phyloP scores from a whole-genome alignment of 345 rosid genomes.

The Brassica rapa region DNA sequence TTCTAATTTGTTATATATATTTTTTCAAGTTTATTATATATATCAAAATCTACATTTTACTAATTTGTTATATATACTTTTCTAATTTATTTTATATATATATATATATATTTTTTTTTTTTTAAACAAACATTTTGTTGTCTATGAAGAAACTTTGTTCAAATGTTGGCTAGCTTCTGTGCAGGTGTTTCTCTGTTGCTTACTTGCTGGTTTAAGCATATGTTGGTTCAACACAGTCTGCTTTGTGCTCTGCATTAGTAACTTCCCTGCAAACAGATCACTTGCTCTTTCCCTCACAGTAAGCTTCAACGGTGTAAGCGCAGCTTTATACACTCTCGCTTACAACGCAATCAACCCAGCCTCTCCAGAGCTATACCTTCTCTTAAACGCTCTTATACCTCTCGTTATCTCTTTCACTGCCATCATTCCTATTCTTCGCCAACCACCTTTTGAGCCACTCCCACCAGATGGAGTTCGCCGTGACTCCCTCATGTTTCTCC shows the following conservation, averaged over 20 bases:
- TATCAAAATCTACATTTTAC: too few species aligned
- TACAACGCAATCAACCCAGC: conserved; percentile 65
- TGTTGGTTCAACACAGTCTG: conserved; percentile 86
- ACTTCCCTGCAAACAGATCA: conserved; percentile 52
- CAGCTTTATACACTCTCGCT: conserved; percentile 82
- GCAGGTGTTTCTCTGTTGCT: too few species aligned
- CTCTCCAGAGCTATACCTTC: conserved; percentile 61
- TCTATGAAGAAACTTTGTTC: too few species aligned
- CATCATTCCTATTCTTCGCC: conserved; percentile 77
- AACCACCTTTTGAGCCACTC: conserved; percentile 16
- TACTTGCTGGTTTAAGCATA: conserved; percentile 45
- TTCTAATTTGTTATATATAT: conserved; percentile 1
- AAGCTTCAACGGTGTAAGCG: conserved; percentile 91
- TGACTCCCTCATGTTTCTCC: conserved; percentile 69
- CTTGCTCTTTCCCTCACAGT: conserved; percentile 88
- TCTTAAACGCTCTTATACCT: conserved; percentile 76
- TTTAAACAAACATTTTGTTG: too few species aligned
- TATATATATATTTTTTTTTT: too few species aligned
- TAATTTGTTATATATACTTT: too few species aligned
- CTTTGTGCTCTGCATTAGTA: too few species aligned
- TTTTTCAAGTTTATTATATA: too few species aligned
- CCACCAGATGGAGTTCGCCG: conserved; percentile 66
- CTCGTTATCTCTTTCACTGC: conserved; percentile 60
- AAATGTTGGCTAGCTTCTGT: too few species aligned
- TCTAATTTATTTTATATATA: too few species aligned